phyloP scores from a whole-genome alignment of 73 alveolate species.

The Paraurostyla sp. region DNA sequence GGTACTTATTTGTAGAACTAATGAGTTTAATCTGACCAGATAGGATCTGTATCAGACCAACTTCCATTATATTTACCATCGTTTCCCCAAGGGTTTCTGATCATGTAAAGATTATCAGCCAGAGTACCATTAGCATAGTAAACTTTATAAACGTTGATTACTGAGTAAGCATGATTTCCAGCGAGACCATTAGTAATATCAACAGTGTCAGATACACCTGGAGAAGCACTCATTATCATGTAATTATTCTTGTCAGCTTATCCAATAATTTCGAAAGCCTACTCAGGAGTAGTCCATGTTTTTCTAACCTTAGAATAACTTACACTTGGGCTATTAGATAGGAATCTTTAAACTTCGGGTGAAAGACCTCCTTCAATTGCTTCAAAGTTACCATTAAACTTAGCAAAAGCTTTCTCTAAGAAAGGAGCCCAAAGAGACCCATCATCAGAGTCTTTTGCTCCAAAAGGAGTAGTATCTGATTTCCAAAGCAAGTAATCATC shows the following conservation, averaged over 20 bases:
- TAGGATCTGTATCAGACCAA: constrained; percentile 20
- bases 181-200: not conserved
- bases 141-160: not conserved
- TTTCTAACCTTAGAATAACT: not conserved
- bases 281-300: not conserved
- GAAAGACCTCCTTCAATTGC: not conserved
- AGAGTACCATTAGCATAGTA: not conserved
- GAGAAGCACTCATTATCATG: not conserved
- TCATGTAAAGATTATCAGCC: not conserved
- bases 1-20: not conserved
- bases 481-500: constrained; percentile 8
- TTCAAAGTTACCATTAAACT: not conserved
- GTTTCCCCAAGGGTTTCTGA: constrained; percentile 11
- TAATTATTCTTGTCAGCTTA: not conserved
- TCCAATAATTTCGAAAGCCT: not conserved
- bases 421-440: constrained; percentile 8
- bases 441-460: not conserved
- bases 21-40: not conserved
- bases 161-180: not conserved
- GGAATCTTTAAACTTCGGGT: not conserved
- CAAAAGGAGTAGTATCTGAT: not conserved
- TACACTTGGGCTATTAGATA: not conserved
- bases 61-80: constrained; percentile 4
- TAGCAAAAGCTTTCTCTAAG: not conserved
- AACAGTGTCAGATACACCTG: not conserved